A percentile compares a stretch with the other conserved stretches of the same genome.
Conservation (phyloP, 345 rosid genomes). For the Psidium friedrichsthalianum region DNA sequence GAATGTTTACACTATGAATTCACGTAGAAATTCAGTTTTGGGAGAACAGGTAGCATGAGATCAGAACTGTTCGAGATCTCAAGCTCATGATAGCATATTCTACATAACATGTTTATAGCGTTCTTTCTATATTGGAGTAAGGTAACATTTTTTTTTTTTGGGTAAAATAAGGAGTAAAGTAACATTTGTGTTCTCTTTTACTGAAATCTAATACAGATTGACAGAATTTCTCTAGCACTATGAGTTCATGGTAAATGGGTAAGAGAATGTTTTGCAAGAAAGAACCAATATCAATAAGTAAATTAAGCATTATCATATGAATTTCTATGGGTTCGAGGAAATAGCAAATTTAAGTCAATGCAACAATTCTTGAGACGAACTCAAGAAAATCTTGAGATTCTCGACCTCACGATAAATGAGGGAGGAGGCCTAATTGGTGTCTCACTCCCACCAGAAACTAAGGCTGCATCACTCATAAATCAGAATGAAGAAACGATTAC, state of each 20-base stretch:
- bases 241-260: not conserved
- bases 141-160: too few species aligned
- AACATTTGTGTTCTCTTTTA: not conserved
- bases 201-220: not conserved
- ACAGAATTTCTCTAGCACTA: not conserved
- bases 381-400: not conserved
- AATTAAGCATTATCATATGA: not conserved
- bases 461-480: not conserved
- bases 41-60: not conserved
- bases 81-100: not conserved
- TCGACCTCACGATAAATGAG: not conserved
- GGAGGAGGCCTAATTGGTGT: not conserved
- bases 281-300: not conserved
- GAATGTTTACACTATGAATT: not conserved
- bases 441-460: not conserved
- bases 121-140: not conserved
- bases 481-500: constrained; percentile 26
- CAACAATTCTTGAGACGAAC: not conserved
- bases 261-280: not conserved
- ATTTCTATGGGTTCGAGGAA: not conserved
- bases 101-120: not conserved
- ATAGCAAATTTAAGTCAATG: not conserved
- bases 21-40: too few species aligned
- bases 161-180: not conserved
- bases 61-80: not conserved